Base-by-base conservation (phyloP, 139 green algal species). In the Closterium sp. region DNA sequence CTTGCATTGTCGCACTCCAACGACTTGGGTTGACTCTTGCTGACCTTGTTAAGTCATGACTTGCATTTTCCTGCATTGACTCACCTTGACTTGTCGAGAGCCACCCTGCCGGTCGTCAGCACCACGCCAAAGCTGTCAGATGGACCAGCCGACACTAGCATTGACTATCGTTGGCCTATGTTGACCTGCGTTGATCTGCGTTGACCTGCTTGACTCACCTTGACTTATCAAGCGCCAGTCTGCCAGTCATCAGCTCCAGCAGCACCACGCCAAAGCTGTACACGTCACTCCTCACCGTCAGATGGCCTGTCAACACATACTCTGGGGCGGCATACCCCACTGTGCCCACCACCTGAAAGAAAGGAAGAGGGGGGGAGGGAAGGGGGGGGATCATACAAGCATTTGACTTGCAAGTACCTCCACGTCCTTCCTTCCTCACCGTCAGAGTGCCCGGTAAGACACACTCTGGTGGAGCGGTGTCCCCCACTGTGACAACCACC, bases 201-300 rank as follows among this genome's bases (percentile, higher is more conserved):
- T 66, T 66, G 38, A 66, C 38, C 4, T 12, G 4, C 38, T 6
- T 55, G 36, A 89, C 35, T 30, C 28, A 89, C 35, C 34, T 66
- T n/a, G n/a, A 30, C 87, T 90, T 90, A 85, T 90, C 87, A 6
- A 90, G n/a, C 3, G 87, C 87, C 23, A 85, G 6, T 84, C 87
- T 5, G 55, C 87, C 87, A 21, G 87, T 90, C n/a, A 90, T 32
- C 10, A 90, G 87, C 12, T 90, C 87, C 12, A 90, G 66, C 55
- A 90, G 87, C 28, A 90, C 87, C 25, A 90, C 87, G 4, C 87
- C 87, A 32, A 90, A 90, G 87, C 87, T 34, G 25, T 32, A 87
- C 31, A 90, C 87, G 35, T 90, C 87, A 85, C 87, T 90, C 66
- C 7, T 85, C 30, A 33, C 86, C 28, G 12, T 87, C 28, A 88